These are phyloP conservation scores for Cladobotryum protrusum DNA, from an alignment of 2,329 filamentous ascomycete species.

Conservation along the genomic window DNA sequence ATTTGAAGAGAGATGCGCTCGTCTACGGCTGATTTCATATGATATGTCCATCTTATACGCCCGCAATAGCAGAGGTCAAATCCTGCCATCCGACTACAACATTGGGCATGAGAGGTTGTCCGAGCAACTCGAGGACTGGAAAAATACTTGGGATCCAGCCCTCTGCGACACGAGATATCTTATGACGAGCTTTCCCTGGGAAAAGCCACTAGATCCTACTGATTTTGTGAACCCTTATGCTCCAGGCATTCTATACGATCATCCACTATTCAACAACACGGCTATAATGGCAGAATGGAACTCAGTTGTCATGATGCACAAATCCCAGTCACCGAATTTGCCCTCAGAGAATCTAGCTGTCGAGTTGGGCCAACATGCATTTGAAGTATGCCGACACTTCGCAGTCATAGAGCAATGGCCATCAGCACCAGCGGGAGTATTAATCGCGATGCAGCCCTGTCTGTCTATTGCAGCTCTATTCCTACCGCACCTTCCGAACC, in stretches of 20 bases:
- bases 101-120: conserved; percentile 52
- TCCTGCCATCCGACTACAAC: conserved; percentile 59
- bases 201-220: conserved; percentile 45
- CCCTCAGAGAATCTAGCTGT: conserved; percentile 43
- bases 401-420: conserved; percentile 72
- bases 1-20: conserved; percentile 60
- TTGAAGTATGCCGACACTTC: conserved; percentile 69
- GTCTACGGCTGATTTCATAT: conserved; percentile 65
- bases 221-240: conserved; percentile 71
- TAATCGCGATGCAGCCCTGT: conserved; percentile 68
- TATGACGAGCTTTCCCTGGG: conserved; percentile 56
- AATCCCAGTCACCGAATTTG: conserved; percentile 60
- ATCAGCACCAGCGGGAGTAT: conserved; percentile 59
- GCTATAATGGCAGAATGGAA: conserved; percentile 71
- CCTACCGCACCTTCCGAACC: conserved; percentile 65
- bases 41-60: conserved; percentile 77
- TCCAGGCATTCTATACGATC: conserved; percentile 63
- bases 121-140: conserved; percentile 43
- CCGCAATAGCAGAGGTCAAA: conserved; percentile 55
- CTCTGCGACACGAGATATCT: conserved; percentile 57
- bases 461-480: conserved; percentile 73
- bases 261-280: conserved; percentile 67
- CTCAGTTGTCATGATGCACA: conserved; percentile 73
- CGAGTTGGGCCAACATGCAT: conserved; percentile 57
- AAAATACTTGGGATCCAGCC: conserved; percentile 50